Conservation (phyloP, 495 filamentous ascomycete species). For the Xylaria cubensis region DNA sequence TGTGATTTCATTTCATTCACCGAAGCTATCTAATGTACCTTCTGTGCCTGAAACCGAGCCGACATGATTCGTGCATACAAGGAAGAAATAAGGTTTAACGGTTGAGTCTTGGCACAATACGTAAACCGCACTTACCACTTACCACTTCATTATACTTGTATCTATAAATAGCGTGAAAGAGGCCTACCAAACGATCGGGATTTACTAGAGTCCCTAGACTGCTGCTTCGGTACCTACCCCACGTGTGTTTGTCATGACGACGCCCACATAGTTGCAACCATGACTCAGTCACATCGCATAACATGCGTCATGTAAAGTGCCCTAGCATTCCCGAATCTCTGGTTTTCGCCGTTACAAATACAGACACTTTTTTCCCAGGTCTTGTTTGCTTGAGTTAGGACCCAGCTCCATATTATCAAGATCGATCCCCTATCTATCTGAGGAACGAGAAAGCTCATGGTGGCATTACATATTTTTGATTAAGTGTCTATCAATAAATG, state of each 20-base stretch:
- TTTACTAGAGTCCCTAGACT: not conserved
- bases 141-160: not conserved
- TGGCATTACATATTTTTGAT: no score
- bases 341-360: not conserved
- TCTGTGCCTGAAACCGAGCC: not conserved
- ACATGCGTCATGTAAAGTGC: not conserved
- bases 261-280: not conserved
- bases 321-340: not conserved
- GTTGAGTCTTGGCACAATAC: not conserved
- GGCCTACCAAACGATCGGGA: not conserved
- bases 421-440: not conserved
- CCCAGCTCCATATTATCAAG: not conserved
- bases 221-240: not conserved
- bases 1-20: not conserved
- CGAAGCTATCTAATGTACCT: not conserved
- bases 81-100: slow-evolving; percentile 1
- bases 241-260: not conserved
- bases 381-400: no score
- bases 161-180: slow-evolving; percentile 14
- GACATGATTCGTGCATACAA: no score
- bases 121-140: not conserved
- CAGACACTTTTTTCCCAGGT: not conserved
- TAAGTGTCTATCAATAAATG: not conserved
- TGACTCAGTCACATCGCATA: slow-evolving; percentile 10
- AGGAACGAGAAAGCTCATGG: not conserved